A percentile compares a stretch with the other conserved stretches of the same genome.
Conservation (phyloP, 2,329 filamentous ascomycete genomes). For the Sclerotiophoma versabilis region DNA sequence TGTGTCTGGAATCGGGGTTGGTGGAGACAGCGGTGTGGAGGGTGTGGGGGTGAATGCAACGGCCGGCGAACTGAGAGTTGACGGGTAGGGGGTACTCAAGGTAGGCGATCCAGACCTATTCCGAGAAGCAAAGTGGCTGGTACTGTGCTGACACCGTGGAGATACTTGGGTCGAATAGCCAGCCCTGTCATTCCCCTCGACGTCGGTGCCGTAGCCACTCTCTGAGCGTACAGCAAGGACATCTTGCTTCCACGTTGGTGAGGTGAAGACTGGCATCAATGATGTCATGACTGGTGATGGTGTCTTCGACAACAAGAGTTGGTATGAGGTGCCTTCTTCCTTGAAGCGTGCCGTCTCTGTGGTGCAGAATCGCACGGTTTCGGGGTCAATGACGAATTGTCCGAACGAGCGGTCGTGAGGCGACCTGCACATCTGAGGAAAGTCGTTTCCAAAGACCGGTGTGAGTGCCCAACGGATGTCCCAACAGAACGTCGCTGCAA, state of each 20-base stretch:
- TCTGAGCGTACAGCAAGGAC: conserved; percentile 37
- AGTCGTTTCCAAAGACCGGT: conserved; percentile 86
- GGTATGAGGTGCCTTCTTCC: conserved; percentile 29
- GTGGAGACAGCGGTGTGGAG: conserved; percentile 10
- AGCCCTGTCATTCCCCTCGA: conserved; percentile 47
- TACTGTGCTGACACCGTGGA: conserved; percentile 38
- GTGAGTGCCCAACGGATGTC: conserved; percentile 84
- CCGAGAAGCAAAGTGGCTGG: conserved; percentile 45
- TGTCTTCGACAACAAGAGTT: not conserved
- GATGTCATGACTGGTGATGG: conserved; percentile 18
- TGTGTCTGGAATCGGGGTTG: conserved; percentile 24
- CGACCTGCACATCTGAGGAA: conserved; percentile 73
- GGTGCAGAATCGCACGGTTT: conserved; percentile 48
- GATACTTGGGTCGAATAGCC: conserved; percentile 51
- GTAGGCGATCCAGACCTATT: conserved; percentile 44
- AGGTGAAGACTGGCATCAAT: conserved; percentile 20
- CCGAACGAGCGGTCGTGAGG: conserved; percentile 69
- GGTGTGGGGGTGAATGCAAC: conserved; percentile 4
- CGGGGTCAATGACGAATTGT: conserved; percentile 51
- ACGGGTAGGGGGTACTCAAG: conserved; percentile 15
- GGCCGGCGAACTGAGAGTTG: conserved; percentile 19
- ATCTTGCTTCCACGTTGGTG: conserved; percentile 20
- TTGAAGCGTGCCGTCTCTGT: conserved; percentile 50
- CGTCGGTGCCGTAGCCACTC: conserved; percentile 54
- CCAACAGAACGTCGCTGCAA: conserved; percentile 90